phyloP scores from a whole-genome alignment of 192 early-diverging fungal species.

The Podochytrium sp. region DNA sequence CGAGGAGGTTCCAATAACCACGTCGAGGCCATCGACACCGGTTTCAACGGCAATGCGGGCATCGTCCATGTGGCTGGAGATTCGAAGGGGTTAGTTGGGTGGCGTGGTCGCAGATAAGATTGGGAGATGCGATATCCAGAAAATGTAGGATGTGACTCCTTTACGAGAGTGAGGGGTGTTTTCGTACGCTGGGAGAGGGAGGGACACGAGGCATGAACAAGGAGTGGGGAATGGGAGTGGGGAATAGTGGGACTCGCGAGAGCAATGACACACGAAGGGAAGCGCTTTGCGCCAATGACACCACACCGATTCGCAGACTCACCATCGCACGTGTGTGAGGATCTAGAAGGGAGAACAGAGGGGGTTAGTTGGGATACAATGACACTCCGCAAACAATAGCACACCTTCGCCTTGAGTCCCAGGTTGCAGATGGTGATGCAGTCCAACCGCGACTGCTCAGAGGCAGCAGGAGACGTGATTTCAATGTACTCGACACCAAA shows the following conservation, averaged over 20 bases:
- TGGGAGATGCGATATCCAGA: no score
- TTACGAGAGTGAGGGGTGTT: not conserved
- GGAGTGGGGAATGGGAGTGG: no score
- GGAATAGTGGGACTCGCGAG: no score
- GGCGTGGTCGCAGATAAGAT: no score
- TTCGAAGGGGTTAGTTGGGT: no score
- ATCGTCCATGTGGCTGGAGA: slow-evolving; percentile 92
- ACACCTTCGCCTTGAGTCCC: slow-evolving; percentile 91
- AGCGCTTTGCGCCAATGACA: no score
- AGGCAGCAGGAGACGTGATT: slow-evolving; percentile 94
- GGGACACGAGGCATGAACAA: no score
- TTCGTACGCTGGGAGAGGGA: no score
- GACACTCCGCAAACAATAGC: not conserved
- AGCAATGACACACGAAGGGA: no score
- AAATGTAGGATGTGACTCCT: no score
- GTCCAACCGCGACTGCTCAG: slow-evolving; percentile 93
- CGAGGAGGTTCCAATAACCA: slow-evolving; percentile 97
- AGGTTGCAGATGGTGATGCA: slow-evolving; percentile 89
- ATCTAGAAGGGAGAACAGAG: slow-evolving; percentile 9
- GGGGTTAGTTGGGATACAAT: no score
- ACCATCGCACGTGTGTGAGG: slow-evolving; percentile 39
- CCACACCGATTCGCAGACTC: not conserved
- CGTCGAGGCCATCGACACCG: slow-evolving; percentile 95
- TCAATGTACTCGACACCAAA: slow-evolving; percentile 99
- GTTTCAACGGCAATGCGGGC: slow-evolving; percentile 95